Evolutionary conservation across 306 rosid genomes (phyloP).

Genomic region (Quercus suber): DNA sequence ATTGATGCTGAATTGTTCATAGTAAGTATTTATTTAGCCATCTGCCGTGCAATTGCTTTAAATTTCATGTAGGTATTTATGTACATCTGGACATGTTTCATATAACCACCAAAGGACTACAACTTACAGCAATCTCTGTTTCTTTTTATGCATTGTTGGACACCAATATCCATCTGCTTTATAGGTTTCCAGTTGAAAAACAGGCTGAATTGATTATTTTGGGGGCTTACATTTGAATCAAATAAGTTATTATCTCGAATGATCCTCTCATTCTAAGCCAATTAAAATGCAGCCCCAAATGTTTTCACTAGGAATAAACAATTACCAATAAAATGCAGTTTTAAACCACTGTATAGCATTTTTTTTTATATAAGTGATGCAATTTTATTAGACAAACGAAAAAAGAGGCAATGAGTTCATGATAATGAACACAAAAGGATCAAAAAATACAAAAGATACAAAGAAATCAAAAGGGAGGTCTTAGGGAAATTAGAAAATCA

Average conservation of each 20-base stretch:
- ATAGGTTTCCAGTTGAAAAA: background rate
- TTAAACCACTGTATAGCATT: background rate
- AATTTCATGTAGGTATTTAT: background rate
- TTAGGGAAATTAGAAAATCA: too few species aligned
- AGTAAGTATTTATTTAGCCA: too few species aligned
- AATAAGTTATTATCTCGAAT: background rate
- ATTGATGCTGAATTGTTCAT: too few species aligned
- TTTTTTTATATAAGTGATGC: too few species aligned
- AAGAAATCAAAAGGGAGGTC: too few species aligned
- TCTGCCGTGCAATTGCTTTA: background rate
- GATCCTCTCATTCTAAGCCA: background rate
- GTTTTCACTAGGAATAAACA: background rate
- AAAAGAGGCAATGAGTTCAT: too few species aligned
- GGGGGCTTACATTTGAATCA: background rate
- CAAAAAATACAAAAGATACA: too few species aligned
- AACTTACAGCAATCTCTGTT: background rate
- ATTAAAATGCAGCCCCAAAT: background rate
- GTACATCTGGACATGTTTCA: background rate
- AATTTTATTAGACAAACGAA: too few species aligned
- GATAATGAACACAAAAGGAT: too few species aligned
- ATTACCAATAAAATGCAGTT: background rate
- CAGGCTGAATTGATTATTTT: background rate
- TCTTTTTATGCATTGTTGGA: background rate
- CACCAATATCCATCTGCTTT: background rate
- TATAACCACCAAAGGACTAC: background rate